A percentile compares a stretch with the other conserved stretches of the same genome.
phyloP scores from a whole-genome alignment of 2,329 filamentous ascomycete genomes.

The Ophiosphaerella korrae region DNA sequence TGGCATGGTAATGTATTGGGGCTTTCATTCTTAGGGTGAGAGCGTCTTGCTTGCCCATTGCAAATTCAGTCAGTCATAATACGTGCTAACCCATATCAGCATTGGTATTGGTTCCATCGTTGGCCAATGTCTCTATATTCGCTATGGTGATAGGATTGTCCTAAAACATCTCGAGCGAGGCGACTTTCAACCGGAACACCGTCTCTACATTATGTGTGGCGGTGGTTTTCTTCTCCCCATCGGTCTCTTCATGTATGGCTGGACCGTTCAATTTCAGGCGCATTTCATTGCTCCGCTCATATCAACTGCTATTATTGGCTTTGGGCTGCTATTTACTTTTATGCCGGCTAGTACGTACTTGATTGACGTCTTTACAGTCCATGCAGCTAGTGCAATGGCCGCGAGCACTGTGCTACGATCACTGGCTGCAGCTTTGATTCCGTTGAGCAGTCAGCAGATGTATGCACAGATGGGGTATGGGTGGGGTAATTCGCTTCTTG shows the following conservation, averaged over 20 bases:
- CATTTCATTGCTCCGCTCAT: constrained; percentile 47
- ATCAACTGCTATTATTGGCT: constrained; percentile 42
- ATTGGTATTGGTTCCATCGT: constrained; percentile 49
- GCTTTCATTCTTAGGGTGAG: constrained; percentile 47
- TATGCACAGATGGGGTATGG: constrained; percentile 48
- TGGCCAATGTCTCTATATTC: constrained; percentile 39
- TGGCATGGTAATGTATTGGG: constrained; percentile 48
- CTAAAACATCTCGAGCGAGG: constrained; percentile 35
- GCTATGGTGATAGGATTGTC: constrained; percentile 39
- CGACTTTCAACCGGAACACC: constrained; percentile 44
- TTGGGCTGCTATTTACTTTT: constrained; percentile 44
- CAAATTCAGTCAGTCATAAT: neutral
- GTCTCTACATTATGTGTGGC: constrained; percentile 40
- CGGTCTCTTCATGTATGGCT: constrained; percentile 48
- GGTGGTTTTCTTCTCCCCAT: constrained; percentile 42
- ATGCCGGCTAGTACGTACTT: constrained; percentile 50
- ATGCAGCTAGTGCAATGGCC: constrained; percentile 51
- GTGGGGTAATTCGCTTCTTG: constrained; percentile 47
- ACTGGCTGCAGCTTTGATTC: constrained; percentile 47
- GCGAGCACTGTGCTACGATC: constrained; percentile 49
- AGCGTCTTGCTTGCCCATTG: neutral
- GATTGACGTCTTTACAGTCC: constrained; percentile 49
- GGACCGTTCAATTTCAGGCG: constrained; percentile 37
- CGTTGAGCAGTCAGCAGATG: constrained; percentile 47
- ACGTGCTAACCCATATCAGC: neutral